Evolutionary conservation across 768 basidiomycete genomes (phyloP).

Genomic region (Kwoniella botswanensis): DNA sequence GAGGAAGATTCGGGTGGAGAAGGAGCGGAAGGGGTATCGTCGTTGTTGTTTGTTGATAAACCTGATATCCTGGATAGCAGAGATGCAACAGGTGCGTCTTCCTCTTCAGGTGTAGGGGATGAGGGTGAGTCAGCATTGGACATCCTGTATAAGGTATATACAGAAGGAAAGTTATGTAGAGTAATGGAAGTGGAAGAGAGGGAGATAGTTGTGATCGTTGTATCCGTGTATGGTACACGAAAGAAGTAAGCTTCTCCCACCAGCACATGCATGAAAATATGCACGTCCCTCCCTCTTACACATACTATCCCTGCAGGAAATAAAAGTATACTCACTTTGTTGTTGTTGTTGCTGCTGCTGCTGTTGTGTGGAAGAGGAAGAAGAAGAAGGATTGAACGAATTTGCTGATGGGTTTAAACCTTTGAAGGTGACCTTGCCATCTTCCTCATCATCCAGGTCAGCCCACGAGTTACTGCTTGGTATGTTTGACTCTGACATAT

Average conservation of each 20-base stretch:
- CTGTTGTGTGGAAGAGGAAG: conserved; percentile 7
- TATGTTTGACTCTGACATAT: conserved; percentile 3
- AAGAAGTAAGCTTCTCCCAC: no score
- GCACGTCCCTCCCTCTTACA: conserved; percentile 10
- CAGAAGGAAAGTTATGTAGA: background rate
- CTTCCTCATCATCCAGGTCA: conserved; percentile 28
- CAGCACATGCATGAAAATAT: background rate
- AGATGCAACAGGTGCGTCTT: conserved; percentile 39
- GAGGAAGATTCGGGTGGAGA: conserved; percentile 2
- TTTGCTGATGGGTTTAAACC: conserved; percentile 15
- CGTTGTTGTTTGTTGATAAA: conserved; percentile 29
- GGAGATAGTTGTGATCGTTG: background rate
- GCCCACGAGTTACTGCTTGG: conserved; percentile 22
- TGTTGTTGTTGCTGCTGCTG: conserved; percentile 11
- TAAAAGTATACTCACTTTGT: conserved; percentile 15
- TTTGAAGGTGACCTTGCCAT: conserved; percentile 22
- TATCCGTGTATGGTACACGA: background rate
- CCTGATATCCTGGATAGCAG: conserved; percentile 46
- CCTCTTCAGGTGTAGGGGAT: background rate
- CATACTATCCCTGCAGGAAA: background rate
- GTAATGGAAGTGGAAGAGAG: background rate
- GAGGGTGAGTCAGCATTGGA: conserved; percentile 5
- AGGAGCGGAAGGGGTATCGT: background rate
- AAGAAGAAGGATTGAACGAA: conserved; percentile 17
- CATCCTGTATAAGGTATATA: background rate